These are phyloP conservation scores for Pythium phragmiticola DNA, from an alignment of 352 stramenopile species.

Conservation along the genomic window DNA sequence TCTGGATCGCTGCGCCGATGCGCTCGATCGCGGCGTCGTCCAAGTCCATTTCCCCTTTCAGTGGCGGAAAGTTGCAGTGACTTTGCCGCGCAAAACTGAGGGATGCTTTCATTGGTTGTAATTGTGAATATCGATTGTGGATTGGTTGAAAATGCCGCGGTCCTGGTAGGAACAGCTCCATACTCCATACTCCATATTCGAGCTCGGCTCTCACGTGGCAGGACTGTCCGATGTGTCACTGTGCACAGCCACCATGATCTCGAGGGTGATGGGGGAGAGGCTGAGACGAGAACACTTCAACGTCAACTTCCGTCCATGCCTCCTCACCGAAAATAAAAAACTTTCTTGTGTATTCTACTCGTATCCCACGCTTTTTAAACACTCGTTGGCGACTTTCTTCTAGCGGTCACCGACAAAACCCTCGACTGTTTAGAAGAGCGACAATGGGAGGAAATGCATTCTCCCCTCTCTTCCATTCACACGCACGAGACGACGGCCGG, in stretches of 20 bases:
- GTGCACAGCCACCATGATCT: no score
- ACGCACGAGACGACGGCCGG: constrained; percentile 21
- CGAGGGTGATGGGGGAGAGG: no score
- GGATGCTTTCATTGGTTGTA: background rate
- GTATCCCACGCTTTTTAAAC: background rate
- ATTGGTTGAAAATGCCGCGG: constrained; percentile 1
- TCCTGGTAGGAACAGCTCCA: no score
- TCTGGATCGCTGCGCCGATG: constrained; percentile 21
- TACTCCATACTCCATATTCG: no score
- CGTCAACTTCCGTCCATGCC: no score
- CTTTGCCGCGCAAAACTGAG: constrained; percentile 1
- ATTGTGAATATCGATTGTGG: background rate
- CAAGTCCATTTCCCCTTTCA: constrained; percentile 14
- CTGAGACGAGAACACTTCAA: no score
- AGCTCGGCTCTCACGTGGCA: no score
- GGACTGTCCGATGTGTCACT: no score
- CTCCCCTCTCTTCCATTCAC: constrained; percentile 1
- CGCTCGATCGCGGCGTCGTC: constrained; percentile 21
- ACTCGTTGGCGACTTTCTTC: background rate
- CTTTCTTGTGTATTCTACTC: constrained; percentile 6
- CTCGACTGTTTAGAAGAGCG: background rate
- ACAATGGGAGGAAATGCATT: background rate
- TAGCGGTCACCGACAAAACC: constrained; percentile 3
- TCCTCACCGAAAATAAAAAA: background rate
- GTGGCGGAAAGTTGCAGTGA: constrained; percentile 1